Evolutionary conservation across 1,284 basidiomycete species (phyloP).

Genomic region (Sanghuangporus weigelae): DNA sequence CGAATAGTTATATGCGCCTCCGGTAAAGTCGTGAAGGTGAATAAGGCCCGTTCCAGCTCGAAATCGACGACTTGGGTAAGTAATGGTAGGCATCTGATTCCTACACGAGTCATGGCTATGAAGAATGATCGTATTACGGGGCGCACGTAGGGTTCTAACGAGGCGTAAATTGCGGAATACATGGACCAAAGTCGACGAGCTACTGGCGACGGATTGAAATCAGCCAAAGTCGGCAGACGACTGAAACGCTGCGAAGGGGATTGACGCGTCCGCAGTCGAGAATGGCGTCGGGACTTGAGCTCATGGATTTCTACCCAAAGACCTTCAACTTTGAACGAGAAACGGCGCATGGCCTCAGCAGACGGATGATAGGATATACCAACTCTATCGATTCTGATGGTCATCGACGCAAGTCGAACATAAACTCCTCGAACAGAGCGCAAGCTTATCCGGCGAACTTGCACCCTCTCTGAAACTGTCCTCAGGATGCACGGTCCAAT

Average conservation of each 20-base stretch:
- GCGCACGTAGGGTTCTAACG: slow-evolving; percentile 54
- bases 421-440: slow-evolving; percentile 72
- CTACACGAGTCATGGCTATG: slow-evolving; percentile 47
- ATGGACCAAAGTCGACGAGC: slow-evolving; percentile 44
- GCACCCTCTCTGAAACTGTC: slow-evolving; percentile 53
- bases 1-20: slow-evolving; percentile 45
- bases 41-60: slow-evolving; percentile 49
- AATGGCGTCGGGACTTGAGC: slow-evolving; percentile 24
- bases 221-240: slow-evolving; percentile 43
- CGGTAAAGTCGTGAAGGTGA: slow-evolving; percentile 46
- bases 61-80: slow-evolving; percentile 62
- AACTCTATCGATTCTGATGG: slow-evolving; percentile 60
- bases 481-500: slow-evolving; percentile 58
- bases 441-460: slow-evolving; percentile 64
- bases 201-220: slow-evolving; percentile 51
- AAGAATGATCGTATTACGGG: slow-evolving; percentile 54
- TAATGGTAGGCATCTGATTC: slow-evolving; percentile 58
- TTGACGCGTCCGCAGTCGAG: neutral
- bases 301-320: slow-evolving; percentile 44
- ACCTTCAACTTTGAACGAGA: slow-evolving; percentile 58
- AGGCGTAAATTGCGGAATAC: slow-evolving; percentile 37
- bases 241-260: slow-evolving; percentile 26
- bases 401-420: slow-evolving; percentile 47
- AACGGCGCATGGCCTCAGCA: slow-evolving; percentile 40
- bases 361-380: slow-evolving; percentile 50